These are phyloP conservation scores for Zymoseptoria ardabiliae DNA, from an alignment of 2,329 filamentous ascomycete species.

Conservation along the genomic window DNA sequence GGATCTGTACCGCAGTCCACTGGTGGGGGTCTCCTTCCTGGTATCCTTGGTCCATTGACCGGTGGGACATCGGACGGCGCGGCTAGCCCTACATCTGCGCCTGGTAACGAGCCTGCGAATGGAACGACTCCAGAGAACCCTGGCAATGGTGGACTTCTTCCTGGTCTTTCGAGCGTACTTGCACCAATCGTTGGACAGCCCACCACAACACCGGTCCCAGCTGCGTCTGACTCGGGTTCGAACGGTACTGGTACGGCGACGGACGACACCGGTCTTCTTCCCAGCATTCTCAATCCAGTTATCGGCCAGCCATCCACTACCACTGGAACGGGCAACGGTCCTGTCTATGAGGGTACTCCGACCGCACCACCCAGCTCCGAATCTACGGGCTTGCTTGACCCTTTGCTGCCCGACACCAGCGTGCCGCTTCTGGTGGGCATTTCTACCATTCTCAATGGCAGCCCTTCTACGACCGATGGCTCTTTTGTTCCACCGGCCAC, in stretches of 20 bases:
- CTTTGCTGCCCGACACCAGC: constrained; percentile 1
- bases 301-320: not conserved
- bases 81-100: not conserved
- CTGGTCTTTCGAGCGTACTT: not conserved
- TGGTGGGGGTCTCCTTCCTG: not conserved
- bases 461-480: not conserved
- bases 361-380: not conserved
- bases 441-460: constrained; percentile 24
- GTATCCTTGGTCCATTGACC: not conserved
- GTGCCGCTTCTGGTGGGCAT: constrained; percentile 29
- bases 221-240: not conserved
- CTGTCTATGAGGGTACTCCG: not conserved
- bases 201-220: not conserved
- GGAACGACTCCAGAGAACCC: not conserved
- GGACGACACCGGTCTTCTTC: not conserved
- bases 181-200: not conserved
- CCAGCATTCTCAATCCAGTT: not conserved
- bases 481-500: not conserved
- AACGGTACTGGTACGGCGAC: not conserved
- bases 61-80: not conserved
- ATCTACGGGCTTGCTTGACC: not conserved
- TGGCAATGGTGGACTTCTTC: not conserved
- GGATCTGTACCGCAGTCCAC: not conserved
- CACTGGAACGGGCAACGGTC: not conserved
- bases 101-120: not conserved